phyloP scores from a whole-genome alignment of 176 grass and related monocot genomes.

The Oryza coarctata region DNA sequence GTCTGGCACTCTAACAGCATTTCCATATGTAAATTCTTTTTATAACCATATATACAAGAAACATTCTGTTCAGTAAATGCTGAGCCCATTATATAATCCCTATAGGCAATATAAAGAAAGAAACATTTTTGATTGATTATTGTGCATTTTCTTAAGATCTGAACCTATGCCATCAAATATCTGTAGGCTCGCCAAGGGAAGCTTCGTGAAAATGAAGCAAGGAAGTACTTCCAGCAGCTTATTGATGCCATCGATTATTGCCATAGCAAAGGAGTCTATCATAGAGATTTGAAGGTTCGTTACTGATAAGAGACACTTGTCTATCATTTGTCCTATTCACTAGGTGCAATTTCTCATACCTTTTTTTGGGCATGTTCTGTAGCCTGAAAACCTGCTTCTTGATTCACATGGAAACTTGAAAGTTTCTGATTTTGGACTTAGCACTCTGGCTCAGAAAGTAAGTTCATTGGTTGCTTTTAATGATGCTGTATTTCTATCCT shows the following conservation, averaged over 20 bases:
- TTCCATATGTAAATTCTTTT: neutral
- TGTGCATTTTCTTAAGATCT: neutral
- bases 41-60: neutral
- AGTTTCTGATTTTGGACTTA: constrained; percentile 96
- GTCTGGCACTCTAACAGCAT: neutral
- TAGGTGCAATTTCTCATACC: constrained; percentile 4
- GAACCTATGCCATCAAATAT: neutral
- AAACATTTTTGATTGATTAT: neutral
- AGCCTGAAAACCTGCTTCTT: constrained; percentile 98
- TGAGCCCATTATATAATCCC: neutral
- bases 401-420: constrained; percentile 79
- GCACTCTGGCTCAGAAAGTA: constrained; percentile 80
- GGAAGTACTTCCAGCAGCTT: constrained; percentile 91
- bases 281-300: constrained; percentile 92
- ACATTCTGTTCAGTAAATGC: neutral
- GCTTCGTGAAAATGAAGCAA: constrained; percentile 67
- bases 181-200: constrained; percentile 71
- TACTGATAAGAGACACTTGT: constrained; percentile 4
- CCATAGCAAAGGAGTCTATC: constrained; percentile 87
- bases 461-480: constrained; percentile 30
- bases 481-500: constrained; percentile 3
- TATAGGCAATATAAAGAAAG: neutral
- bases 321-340: neutral
- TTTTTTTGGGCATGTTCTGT: constrained; percentile 33
- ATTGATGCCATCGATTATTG: constrained; percentile 92